Conservation (phyloP, 306 rosid genomes). For the Citrullus amarus region DNA sequence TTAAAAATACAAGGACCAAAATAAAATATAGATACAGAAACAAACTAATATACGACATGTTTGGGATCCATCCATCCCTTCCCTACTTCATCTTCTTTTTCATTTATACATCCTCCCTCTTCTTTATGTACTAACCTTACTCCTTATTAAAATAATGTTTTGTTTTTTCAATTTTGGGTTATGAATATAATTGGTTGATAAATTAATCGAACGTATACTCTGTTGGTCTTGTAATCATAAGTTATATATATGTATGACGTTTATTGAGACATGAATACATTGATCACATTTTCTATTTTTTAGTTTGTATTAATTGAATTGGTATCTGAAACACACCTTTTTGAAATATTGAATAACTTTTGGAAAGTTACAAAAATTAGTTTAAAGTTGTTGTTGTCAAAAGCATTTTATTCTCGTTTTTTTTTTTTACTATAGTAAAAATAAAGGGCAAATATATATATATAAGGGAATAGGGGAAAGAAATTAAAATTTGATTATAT, state of each 20-base stretch:
- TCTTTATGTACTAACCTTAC: not conserved
- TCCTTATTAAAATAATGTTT: not conserved
- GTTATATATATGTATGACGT: not conserved
- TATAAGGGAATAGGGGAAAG: not conserved
- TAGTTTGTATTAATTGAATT: not conserved
- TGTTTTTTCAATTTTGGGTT: no score
- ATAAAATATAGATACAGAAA: no score
- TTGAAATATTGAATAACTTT: not conserved
- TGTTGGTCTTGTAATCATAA: not conserved
- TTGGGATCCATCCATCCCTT: slow-evolving; percentile 20
- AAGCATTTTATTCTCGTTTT: not conserved
- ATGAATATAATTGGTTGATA: no score
- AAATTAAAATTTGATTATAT: not conserved
- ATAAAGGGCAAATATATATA: not conserved
- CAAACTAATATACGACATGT: slow-evolving; percentile 13
- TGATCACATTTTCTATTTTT: not conserved
- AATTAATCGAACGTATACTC: no score
- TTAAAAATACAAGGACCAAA: no score
- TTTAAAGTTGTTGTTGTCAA: not conserved
- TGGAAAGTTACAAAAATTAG: not conserved
- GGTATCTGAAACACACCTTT: not conserved
- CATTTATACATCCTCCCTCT: not conserved
- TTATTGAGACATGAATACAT: not conserved
- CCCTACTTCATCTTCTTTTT: not conserved
- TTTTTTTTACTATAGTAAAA: not conserved